Conservation (phyloP, 2,329 filamentous ascomycete genomes). For the Penicillium sclerotigenum region DNA sequence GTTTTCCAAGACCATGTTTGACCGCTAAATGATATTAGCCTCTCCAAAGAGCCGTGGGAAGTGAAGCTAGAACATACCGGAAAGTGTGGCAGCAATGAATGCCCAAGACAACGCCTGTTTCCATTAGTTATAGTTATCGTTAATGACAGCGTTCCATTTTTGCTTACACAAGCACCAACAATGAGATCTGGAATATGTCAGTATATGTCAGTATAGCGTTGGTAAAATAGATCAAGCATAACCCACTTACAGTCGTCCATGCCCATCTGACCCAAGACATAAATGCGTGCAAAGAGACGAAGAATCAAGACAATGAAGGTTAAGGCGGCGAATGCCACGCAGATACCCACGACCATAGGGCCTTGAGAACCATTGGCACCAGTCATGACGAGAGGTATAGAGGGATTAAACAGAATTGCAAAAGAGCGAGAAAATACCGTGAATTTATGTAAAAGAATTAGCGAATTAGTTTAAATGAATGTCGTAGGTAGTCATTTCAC, state of each 20-base stretch:
- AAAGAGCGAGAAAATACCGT: neutral
- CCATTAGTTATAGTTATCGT: neutral
- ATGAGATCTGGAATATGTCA: constrained; percentile 33
- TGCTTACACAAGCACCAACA: constrained; percentile 30
- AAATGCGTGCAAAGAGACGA: constrained; percentile 41
- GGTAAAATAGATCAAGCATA: neutral
- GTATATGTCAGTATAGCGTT: constrained; percentile 7
- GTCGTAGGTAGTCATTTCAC: constrained; percentile 1
- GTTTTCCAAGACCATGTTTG: constrained; percentile 20
- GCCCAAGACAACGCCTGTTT: constrained; percentile 34
- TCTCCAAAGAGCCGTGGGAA: neutral
- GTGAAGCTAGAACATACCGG: constrained; percentile 23
- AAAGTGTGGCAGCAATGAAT: constrained; percentile 37
- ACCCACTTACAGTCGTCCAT: constrained; percentile 31
- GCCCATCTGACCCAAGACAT: constrained; percentile 34
- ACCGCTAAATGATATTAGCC: constrained; percentile 15
- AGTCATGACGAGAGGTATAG: constrained; percentile 15
- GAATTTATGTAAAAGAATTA: neutral
- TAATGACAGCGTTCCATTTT: neutral
- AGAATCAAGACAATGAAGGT: constrained; percentile 39
- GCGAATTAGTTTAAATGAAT: constrained; percentile 1
- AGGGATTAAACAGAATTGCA: neutral
- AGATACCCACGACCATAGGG: constrained; percentile 34
- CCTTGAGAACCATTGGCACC: constrained; percentile 31
- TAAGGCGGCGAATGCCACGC: constrained; percentile 39